phyloP scores from a whole-genome alignment of 2,329 filamentous ascomycete genomes.

The Fusarium irregulare region DNA sequence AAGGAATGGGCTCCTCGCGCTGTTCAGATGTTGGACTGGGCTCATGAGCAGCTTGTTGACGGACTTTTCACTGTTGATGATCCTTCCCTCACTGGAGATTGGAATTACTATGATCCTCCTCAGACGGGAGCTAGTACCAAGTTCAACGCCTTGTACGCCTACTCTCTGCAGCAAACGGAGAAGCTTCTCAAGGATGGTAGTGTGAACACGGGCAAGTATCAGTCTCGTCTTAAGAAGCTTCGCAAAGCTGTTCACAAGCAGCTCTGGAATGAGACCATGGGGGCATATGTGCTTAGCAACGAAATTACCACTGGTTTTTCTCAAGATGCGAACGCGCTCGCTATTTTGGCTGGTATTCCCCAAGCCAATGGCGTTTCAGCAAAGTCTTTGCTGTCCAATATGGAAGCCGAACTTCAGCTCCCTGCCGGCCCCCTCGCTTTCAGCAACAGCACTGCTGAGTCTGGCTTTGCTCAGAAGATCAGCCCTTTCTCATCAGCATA shows the following conservation, averaged over 20 bases:
- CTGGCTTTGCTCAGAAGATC: conserved; percentile 13
- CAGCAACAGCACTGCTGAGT: not conserved
- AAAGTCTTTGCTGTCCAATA: fast-evolving
- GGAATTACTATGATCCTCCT: conserved; percentile 6
- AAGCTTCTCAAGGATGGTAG: not conserved
- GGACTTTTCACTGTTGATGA: not conserved
- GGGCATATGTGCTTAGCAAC: not conserved
- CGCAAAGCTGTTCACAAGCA: not conserved
- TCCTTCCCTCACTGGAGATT: not conserved
- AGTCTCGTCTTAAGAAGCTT: not conserved
- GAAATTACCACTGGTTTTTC: not conserved
- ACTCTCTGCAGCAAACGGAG: not conserved
- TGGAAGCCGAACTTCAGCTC: not conserved
- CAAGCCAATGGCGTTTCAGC: not conserved
- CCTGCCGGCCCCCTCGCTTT: not conserved
- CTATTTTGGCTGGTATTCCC: not conserved
- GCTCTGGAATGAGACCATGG: not conserved
- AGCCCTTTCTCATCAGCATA: conserved; percentile 4
- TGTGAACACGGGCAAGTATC: not conserved
- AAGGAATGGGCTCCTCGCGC: not conserved
- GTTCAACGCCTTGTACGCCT: conserved; percentile 1
- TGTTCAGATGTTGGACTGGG: not conserved
- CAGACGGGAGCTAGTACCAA: conserved; percentile 2
- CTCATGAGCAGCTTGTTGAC: not conserved
- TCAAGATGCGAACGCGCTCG: not conserved